phyloP scores from a whole-genome alignment of 1,284 basidiomycete species.

The Puccinia horiana region DNA sequence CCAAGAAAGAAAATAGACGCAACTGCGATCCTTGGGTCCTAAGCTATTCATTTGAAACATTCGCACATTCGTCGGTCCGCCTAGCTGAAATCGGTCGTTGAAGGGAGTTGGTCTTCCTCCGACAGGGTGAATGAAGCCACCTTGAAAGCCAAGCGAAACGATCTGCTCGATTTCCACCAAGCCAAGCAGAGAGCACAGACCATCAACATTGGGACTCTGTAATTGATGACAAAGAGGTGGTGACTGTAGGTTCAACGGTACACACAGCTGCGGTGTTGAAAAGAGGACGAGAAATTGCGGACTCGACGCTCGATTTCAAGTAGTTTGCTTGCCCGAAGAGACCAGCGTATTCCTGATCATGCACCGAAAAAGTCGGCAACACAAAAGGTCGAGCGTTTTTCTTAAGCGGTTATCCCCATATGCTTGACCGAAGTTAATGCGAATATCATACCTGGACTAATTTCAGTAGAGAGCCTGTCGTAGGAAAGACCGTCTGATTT shows the following conservation, averaged over 20 bases:
- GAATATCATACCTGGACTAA: conserved; percentile 37
- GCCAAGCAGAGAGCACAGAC: neutral
- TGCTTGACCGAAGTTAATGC: neutral
- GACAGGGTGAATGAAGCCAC: conserved; percentile 68
- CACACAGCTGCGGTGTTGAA: conserved; percentile 59
- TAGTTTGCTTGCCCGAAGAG: conserved; percentile 68
- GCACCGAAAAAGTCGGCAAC: neutral
- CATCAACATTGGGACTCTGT: neutral
- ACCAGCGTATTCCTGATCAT: conserved; percentile 71
- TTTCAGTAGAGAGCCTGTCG: conserved; percentile 62
- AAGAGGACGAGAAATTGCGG: conserved; percentile 68
- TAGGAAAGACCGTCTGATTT: conserved; percentile 70
- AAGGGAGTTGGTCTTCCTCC: conserved; percentile 63
- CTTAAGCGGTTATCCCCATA: neutral
- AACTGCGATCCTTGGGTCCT: conserved; percentile 78
- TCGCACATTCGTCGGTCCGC: conserved; percentile 85
- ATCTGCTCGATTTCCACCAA: conserved; percentile 61
- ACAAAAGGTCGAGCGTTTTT: neutral
- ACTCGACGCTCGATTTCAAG: conserved; percentile 72
- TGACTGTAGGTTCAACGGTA: conserved; percentile 55
- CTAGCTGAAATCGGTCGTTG: conserved; percentile 87
- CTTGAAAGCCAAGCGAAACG: conserved; percentile 67
- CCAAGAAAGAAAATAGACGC: conserved; percentile 55
- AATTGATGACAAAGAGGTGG: neutral
- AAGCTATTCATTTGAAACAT: conserved; percentile 82